Conservation (phyloP, 2,329 filamentous ascomycete genomes). For the Trichoderma sp. region DNA sequence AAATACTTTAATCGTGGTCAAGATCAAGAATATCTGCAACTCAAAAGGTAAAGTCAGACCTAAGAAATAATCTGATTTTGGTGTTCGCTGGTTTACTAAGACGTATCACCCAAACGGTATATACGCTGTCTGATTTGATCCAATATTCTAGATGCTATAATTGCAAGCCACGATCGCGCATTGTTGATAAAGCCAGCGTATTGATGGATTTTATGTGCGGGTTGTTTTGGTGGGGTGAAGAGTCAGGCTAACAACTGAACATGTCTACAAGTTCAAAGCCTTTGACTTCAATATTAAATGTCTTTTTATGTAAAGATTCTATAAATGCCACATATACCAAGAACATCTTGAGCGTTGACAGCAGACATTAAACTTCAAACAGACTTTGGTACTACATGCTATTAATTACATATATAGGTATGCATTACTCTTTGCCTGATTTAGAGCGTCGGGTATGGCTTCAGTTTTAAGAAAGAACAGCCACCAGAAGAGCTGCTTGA, state of each 20-base stretch:
- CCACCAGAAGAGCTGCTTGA: slow-evolving; percentile 21
- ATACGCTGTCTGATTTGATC: not conserved
- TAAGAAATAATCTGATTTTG: not conserved
- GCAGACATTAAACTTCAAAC: not conserved
- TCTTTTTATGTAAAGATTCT: not conserved
- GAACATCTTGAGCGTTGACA: not conserved
- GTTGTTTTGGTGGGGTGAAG: not conserved
- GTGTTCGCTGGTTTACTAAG: not conserved
- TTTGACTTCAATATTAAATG: not conserved
- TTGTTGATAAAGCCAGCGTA: not conserved
- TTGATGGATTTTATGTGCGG: not conserved
- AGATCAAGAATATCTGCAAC: not conserved
- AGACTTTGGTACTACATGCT: not conserved
- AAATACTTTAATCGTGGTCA: not conserved
- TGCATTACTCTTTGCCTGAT: not conserved
- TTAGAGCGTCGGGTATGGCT: not conserved
- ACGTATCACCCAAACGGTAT: not conserved
- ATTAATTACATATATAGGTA: not conserved
- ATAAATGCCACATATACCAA: not conserved
- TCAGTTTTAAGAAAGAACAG: not conserved
- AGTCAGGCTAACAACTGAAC: not conserved
- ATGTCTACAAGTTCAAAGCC: not conserved
- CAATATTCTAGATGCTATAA: not conserved
- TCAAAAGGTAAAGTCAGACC: not conserved
- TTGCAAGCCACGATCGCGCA: not conserved